Evolutionary conservation across 2,329 filamentous ascomycete genomes (phyloP).

Genomic region (Fusarium udum): DNA sequence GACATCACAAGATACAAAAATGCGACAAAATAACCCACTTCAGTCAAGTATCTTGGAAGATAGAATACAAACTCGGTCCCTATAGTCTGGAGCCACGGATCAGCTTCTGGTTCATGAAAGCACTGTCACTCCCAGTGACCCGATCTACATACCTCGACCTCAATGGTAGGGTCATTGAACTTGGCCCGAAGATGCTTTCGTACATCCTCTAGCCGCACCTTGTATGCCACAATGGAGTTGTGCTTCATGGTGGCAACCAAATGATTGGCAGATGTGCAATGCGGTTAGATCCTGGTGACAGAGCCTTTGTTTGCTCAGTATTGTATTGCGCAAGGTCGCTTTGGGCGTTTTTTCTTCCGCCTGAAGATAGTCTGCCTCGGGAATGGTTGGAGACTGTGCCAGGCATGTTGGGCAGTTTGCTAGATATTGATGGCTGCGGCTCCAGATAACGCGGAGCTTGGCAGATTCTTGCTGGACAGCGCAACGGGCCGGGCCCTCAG

Average conservation of each 20-base stretch:
- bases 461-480: not conserved
- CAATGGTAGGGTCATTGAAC: constrained; percentile 8
- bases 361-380: constrained; percentile 1
- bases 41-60: not conserved
- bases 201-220: not conserved
- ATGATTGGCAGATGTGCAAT: not conserved
- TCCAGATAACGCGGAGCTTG: not conserved
- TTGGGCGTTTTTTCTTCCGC: not conserved
- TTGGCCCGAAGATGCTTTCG: not conserved
- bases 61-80: constrained; percentile 7
- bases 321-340: not conserved
- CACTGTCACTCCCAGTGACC: not conserved
- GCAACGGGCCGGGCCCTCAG: not conserved
- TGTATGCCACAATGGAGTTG: constrained; percentile 10
- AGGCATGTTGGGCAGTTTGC: not conserved
- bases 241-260: not conserved
- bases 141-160: constrained; percentile 4
- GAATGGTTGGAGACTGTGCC: not conserved
- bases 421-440: constrained; percentile 17
- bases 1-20: not conserved
- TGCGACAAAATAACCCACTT: not conserved
- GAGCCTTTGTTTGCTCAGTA: not conserved
- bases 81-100: not conserved
- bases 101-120: not conserved
- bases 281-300: not conserved